Evolutionary conservation across 257 asterid genomes (phyloP).

Genomic region (Agastache rugosa): DNA sequence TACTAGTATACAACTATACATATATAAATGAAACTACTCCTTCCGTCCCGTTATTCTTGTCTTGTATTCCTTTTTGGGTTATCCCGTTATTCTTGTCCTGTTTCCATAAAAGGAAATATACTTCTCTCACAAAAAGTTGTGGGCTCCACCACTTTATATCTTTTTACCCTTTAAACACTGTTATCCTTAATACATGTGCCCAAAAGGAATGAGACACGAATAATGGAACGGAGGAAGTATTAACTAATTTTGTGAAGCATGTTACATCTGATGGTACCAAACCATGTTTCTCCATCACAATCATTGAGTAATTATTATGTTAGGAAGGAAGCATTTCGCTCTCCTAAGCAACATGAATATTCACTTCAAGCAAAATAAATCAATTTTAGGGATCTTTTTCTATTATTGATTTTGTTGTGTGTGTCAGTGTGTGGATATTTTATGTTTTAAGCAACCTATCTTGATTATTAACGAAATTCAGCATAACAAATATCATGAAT

Average conservation of each 20-base stretch:
- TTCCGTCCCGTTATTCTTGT: too few species aligned
- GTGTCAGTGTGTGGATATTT: neutral
- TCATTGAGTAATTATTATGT: constrained; percentile 33
- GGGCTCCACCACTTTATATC: too few species aligned
- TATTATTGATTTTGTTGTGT: neutral
- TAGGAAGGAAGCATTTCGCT: constrained; percentile 29
- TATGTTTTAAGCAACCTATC: neutral
- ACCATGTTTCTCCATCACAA: constrained; percentile 23
- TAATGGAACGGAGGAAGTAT: too few species aligned
- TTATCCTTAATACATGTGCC: too few species aligned
- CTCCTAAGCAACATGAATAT: constrained; percentile 13
- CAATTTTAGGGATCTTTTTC: neutral
- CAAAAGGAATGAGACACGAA: too few species aligned
- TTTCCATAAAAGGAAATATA: too few species aligned
- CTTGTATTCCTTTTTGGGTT: too few species aligned
- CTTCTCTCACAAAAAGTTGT: too few species aligned
- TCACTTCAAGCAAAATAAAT: constrained; percentile 21
- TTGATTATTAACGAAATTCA: neutral
- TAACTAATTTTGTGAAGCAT: neutral
- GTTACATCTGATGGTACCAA: constrained; percentile 28
- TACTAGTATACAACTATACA: too few species aligned
- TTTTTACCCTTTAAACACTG: too few species aligned
- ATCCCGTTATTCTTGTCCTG: too few species aligned
- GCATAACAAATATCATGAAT: neutral
- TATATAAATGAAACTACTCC: too few species aligned